Evolutionary conservation across 306 rosid species (phyloP), one percentile per base, ranked within the genome.

Genomic region (Rosa rugosa): DNA sequence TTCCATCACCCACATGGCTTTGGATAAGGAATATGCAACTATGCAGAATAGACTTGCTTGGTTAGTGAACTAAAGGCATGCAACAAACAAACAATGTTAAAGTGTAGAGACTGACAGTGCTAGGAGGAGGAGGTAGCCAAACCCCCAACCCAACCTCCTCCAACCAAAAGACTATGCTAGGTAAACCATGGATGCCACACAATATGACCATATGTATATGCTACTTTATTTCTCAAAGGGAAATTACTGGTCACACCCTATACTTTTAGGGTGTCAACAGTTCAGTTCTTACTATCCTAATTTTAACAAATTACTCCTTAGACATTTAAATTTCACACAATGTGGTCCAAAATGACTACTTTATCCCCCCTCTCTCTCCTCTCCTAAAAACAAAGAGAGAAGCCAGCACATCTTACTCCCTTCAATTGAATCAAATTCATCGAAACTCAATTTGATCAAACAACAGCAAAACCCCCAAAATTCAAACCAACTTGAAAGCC

Each of bases 401-500:
- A 27, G 27, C 27, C 27, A 27, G 13, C 36, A 51, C 1, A 22
- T 57, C 64, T 57, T 13, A 57, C 64, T 57, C 34, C 31, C 34
- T 64, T 10, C 67, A 38, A 38, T 20, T 18, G 66, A 53, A 73
- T 8, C 17, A 5, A 18, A 64, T 20, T 27, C 27, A 27, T 1
- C 27, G 27, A 42, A 42, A 42, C 10, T 38, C 27, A 47, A 38
- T 49, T 38, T n/a, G 60, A 38, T 49, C 34, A 27, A 77, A 71
- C n/a, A 31, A 53, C 31, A 71, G 18, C 41, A 8, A 45, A 83
- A 74, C 42, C 17, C 50, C 38, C 46, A 25, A 60, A 53, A 53
- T 14, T 6, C 56, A 75, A 77, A 75, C 83, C 79, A 77, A 92
- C 96, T 97, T 95, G 87, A 44, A 57, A 76, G 42, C 36, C 83